These are phyloP conservation scores for Furcasterigmium sp. DNA, from an alignment of 2,329 filamentous ascomycete genomes.

Conservation along the genomic window DNA sequence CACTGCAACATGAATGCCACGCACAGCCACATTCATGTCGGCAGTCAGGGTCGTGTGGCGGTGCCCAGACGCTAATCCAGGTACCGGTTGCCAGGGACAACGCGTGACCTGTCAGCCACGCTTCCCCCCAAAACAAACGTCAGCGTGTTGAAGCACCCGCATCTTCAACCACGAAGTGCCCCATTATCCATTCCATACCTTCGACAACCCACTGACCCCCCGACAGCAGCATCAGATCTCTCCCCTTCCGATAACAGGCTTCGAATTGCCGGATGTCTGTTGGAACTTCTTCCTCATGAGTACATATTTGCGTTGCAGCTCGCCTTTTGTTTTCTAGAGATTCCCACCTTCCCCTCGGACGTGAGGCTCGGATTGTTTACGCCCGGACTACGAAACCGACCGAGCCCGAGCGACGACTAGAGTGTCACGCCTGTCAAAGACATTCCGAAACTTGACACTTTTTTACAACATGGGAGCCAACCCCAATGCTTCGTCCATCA, in stretches of 20 bases:
- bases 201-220: slow-evolving; percentile 4
- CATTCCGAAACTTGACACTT: slow-evolving; percentile 1
- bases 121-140: slow-evolving; percentile 13
- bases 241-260: background rate
- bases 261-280: background rate
- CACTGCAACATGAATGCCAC: too few relatives aligned
- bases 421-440: background rate
- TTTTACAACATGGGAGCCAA: slow-evolving; percentile 19
- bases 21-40: too few relatives aligned
- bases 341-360: background rate
- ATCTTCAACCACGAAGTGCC: background rate
- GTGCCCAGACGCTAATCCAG: slow-evolving; percentile 8
- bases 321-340: slow-evolving; percentile 13
- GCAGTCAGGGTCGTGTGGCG: background rate
- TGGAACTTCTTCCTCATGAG: slow-evolving; percentile 1
- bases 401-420: slow-evolving; percentile 1
- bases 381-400: slow-evolving; percentile 2
- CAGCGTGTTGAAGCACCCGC: slow-evolving; percentile 1
- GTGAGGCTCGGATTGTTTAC: slow-evolving; percentile 6
- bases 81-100: slow-evolving; percentile 12
- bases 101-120: slow-evolving; percentile 3
- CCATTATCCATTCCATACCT: background rate
- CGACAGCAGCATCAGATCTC: slow-evolving; percentile 4
- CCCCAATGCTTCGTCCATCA: slow-evolving; percentile 52
- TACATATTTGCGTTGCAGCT: slow-evolving; percentile 8